A percentile compares a stretch with the other conserved stretches of the same genome.
Conservation (phyloP, 164 flowering plant species). For the Warburgia ugandensis region DNA sequence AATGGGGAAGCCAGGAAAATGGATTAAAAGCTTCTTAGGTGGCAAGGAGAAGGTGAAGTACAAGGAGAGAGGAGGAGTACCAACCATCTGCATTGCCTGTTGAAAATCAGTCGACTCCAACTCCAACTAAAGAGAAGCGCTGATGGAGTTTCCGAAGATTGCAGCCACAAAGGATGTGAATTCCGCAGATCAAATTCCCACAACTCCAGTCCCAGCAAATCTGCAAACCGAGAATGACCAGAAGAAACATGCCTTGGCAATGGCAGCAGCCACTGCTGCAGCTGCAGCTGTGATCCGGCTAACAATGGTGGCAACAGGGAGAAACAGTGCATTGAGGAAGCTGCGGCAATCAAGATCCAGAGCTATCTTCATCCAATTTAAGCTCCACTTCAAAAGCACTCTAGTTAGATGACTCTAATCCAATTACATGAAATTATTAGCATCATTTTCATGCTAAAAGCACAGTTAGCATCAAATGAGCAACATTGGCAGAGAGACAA, state of each 20-base stretch:
- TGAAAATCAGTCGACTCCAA: constrained; percentile 30
- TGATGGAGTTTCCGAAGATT: constrained; percentile 88
- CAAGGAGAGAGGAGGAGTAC: constrained; percentile 37
- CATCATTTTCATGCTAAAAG: too few species aligned
- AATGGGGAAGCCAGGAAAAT: constrained; percentile 72
- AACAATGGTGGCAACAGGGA: constrained; percentile 30
- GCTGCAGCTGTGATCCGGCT: constrained; percentile 49
- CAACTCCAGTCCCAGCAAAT: constrained; percentile 16
- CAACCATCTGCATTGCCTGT: constrained; percentile 14
- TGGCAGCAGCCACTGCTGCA: constrained; percentile 50
- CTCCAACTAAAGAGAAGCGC: constrained; percentile 70
- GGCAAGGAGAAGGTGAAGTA: constrained; percentile 28
- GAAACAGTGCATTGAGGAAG: constrained; percentile 37
- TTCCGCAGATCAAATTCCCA: constrained; percentile 22
- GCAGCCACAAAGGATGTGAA: constrained; percentile 32
- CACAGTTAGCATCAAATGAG: too few species aligned
- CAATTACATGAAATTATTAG: neutral
- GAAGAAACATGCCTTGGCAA: constrained; percentile 50
- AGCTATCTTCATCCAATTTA: constrained; percentile 38
- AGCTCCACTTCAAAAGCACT: neutral
- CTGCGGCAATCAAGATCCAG: constrained; percentile 77
- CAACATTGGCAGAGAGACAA: too few species aligned
- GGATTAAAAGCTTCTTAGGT: constrained; percentile 61
- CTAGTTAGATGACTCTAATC: neutral
- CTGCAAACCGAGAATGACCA: constrained; percentile 40